Evolutionary conservation across 73 alveolate genomes (phyloP).

Genomic region (Durusdinium trenchii): DNA sequence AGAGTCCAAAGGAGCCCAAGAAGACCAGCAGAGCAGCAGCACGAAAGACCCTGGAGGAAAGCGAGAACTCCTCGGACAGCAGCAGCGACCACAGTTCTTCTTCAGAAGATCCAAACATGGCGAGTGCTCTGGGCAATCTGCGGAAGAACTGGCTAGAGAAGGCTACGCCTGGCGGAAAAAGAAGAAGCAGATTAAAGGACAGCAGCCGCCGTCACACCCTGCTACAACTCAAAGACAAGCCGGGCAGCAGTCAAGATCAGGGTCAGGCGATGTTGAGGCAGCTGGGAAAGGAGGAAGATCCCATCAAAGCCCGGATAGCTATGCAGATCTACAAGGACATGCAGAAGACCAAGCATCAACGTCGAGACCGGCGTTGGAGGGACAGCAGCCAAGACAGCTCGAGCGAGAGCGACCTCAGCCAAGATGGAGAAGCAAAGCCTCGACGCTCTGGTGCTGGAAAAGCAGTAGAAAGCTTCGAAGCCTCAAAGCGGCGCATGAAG

Average conservation of each 20-base stretch:
- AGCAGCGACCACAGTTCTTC: too few species aligned
- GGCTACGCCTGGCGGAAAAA: background rate
- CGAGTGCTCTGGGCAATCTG: background rate
- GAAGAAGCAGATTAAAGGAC: background rate
- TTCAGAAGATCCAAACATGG: background rate
- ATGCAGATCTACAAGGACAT: too few species aligned
- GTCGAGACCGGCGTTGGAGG: background rate
- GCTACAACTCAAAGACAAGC: background rate
- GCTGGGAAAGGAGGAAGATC: too few species aligned
- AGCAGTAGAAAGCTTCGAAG: background rate
- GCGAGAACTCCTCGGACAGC: background rate
- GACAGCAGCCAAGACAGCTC: background rate
- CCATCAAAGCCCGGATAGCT: too few species aligned
- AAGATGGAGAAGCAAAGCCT: background rate
- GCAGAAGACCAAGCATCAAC: too few species aligned
- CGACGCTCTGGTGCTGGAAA: background rate
- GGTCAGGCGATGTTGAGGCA: too few species aligned
- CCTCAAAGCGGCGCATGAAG: background rate
- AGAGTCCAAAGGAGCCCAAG: background rate
- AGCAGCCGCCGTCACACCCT: background rate
- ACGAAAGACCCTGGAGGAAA: background rate
- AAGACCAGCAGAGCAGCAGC: background rate
- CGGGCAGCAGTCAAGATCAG: background rate
- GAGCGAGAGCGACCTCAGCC: background rate
- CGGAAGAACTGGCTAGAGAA: too few species aligned